Conservation (phyloP, 2,329 filamentous ascomycete genomes). For the Sphaerulina musiva region DNA sequence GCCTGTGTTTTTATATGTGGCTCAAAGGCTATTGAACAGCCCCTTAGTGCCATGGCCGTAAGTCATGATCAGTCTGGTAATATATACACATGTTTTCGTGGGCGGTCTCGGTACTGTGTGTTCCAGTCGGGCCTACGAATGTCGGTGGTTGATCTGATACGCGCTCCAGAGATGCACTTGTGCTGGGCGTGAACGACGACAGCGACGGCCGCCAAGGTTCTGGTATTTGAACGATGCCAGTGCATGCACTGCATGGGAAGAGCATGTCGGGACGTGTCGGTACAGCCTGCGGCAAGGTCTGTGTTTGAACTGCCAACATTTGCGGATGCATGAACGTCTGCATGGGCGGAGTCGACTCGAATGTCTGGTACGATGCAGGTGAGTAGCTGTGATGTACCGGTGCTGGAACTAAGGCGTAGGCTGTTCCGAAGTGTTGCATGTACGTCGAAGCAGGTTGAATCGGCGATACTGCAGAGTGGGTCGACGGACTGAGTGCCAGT, state of each 20-base stretch:
- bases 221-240: constrained; percentile 2
- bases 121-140: constrained; percentile 1
- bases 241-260: not conserved
- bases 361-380: constrained; percentile 5
- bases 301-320: not conserved
- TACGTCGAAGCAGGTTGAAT: constrained; percentile 7
- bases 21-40: too few relatives aligned
- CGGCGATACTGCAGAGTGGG: constrained; percentile 9
- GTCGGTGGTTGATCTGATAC: constrained; percentile 6
- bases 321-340: constrained; percentile 1
- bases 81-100: not conserved
- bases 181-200: constrained; percentile 7
- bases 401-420: not conserved
- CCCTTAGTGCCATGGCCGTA: too few relatives aligned
- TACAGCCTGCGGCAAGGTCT: not conserved
- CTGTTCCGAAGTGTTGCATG: constrained; percentile 5
- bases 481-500: constrained; percentile 2
- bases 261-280: constrained; percentile 1
- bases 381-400: constrained; percentile 1
- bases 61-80: not conserved
- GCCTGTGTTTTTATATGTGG: too few relatives aligned
- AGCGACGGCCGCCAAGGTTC: constrained; percentile 8
- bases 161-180: constrained; percentile 4
- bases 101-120: not conserved
- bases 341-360: constrained; percentile 4